Conservation (phyloP, 2,329 filamentous ascomycete species). For the Scedosporium minutisporum region DNA sequence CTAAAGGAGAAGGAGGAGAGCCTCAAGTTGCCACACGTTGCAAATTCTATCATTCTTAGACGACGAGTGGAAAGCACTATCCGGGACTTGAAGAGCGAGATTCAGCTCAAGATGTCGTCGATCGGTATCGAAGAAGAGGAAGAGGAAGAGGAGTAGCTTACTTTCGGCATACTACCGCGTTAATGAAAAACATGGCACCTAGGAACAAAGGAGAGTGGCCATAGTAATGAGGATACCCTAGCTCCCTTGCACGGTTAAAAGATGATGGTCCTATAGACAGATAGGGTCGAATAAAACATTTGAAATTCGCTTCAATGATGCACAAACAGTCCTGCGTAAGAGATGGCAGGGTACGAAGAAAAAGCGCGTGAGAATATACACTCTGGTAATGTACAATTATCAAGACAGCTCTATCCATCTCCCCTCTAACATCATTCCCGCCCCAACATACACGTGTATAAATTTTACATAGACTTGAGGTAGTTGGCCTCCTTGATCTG, state of each 20-base stretch:
- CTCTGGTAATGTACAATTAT: constrained; percentile 1
- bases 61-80: constrained; percentile 41
- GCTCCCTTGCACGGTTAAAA: no score
- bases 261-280: no score
- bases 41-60: constrained; percentile 37
- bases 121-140: constrained; percentile 21
- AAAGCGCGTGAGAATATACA: neutral
- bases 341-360: no score
- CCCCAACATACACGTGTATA: neutral
- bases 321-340: neutral
- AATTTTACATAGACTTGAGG: constrained; percentile 62
- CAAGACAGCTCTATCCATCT: neutral
- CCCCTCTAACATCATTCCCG: neutral
- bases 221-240: no score
- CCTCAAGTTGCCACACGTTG: constrained; percentile 19
- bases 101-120: constrained; percentile 34
- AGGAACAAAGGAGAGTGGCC: no score
- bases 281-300: no score
- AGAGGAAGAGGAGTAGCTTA: constrained; percentile 7
- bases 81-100: constrained; percentile 34
- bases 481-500: constrained; percentile 81
- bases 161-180: neutral
- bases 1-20: constrained; percentile 31
- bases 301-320: neutral
- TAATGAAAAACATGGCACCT: no score